Evolutionary conservation across 2,329 filamentous ascomycete genomes (phyloP), one percentile per base, ranked within the genome.

Genomic region (Rhynchosporium graminicola): DNA sequence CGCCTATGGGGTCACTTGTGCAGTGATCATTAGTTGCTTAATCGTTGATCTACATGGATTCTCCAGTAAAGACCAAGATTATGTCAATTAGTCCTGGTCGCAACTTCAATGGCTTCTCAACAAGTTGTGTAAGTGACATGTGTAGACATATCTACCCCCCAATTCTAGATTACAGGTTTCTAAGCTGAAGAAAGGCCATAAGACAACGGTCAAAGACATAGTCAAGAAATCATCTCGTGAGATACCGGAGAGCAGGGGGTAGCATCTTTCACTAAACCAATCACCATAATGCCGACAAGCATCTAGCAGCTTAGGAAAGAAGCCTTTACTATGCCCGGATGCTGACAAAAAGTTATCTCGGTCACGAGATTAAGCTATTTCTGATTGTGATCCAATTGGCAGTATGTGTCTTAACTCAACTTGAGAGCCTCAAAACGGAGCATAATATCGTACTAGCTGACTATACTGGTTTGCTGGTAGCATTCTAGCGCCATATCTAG

Each of bases 271-370:
- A 38, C 42, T 54, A 8, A 36, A 38, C 33, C 28, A 10, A 38
- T 54, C 51, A 54, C 36, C 51, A 54, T 20, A 54, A 54, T 12
- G 33, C 51, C n/a, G 51, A 54, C n/a, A 54, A 33, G 4, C 51
- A 54, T 28, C 33, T 54, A 3, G 51, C 51, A 7, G 51, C n/a
- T 20, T 54, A 54, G 20, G 8, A 3, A 36, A 2, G 10, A 28
- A 12, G 36, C 12, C 36, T 50, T 50, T 31, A 36, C 12, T 15
- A 31, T 33, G 28, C 28, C 47, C 28, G 47, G 13, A 47, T n/a
- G 20, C 20, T 20, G 20, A 20, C 20, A 20, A 20, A 20, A 20
- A 20, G 20, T 20, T 1, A 20, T 20, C 20, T 20, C 20, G 20
- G 20, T 20, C 20, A 20, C 20, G 20, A 20, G 20, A 20, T 20